Evolutionary conservation across 768 basidiomycete species (phyloP).

Genomic region (Cystobasidium ongulense): DNA sequence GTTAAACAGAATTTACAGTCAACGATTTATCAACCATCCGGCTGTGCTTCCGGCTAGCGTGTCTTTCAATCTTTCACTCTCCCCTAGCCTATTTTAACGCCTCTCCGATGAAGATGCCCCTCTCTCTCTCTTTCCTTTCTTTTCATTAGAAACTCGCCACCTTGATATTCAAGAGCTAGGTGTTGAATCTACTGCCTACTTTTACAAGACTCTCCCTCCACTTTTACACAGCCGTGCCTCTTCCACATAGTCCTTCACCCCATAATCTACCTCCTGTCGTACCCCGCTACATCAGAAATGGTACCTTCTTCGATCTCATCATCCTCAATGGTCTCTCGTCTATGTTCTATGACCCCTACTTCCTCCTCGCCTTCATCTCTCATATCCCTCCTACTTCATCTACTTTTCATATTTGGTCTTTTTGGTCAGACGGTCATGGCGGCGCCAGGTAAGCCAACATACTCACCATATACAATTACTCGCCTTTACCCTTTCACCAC

Average conservation of each 20-base stretch:
- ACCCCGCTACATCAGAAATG: background rate
- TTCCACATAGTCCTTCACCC: too few relatives aligned
- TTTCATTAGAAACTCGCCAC: background rate
- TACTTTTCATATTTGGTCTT: background rate
- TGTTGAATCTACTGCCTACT: background rate
- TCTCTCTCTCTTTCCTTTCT: too few relatives aligned
- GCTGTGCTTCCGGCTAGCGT: too few relatives aligned
- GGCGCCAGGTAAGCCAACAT: slow-evolving; percentile 10
- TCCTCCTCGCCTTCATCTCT: background rate
- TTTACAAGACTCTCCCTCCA: background rate
- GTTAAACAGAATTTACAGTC: too few relatives aligned
- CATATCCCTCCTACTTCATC: background rate
- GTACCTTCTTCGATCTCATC: background rate
- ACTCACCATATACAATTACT: too few relatives aligned
- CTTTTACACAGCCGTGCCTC: background rate
- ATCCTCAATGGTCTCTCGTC: too few relatives aligned
- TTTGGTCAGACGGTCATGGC: background rate
- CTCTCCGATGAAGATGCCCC: too few relatives aligned
- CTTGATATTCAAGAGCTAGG: background rate
- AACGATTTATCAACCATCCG: too few relatives aligned
- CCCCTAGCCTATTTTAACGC: too few relatives aligned
- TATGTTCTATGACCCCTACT: too few relatives aligned
- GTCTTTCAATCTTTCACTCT: too few relatives aligned
- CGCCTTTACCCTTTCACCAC: background rate
- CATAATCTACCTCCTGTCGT: background rate